A percentile compares a stretch with the other conserved stretches of the same genome.
Evolutionary conservation across 768 basidiomycete species (phyloP).

Genomic region (Basidioascus undulatus): DNA sequence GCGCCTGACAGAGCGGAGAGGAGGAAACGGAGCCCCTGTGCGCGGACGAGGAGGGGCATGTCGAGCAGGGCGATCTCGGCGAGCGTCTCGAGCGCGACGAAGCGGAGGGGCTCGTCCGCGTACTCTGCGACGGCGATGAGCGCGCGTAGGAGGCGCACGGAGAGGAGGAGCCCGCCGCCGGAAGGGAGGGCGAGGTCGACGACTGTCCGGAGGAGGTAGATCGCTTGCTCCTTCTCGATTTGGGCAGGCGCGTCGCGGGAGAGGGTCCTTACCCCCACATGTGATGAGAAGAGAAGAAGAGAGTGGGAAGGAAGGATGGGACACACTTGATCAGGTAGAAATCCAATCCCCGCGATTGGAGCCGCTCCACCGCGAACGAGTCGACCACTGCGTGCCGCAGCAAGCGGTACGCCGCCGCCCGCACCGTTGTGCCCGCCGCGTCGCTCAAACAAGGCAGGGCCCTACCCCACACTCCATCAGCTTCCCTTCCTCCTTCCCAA

Average conservation of each 20-base stretch:
- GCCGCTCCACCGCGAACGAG: conserved; percentile 35
- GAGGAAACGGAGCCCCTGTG: conserved; percentile 65
- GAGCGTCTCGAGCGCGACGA: conserved; percentile 60
- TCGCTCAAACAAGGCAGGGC: conserved; percentile 43
- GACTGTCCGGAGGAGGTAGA: conserved; percentile 32
- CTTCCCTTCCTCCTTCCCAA: too few relatives aligned
- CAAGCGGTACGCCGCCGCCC: conserved; percentile 61
- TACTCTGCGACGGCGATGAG: conserved; percentile 86
- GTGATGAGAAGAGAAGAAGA: neutral
- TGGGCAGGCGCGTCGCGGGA: conserved; percentile 60
- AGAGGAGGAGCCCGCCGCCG: conserved; percentile 30
- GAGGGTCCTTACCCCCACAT: conserved; percentile 32
- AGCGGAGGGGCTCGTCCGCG: conserved; percentile 64
- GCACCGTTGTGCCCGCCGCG: conserved; percentile 38
- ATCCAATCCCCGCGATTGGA: conserved; percentile 44
- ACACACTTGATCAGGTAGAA: conserved; percentile 74
- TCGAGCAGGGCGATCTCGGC: conserved; percentile 83
- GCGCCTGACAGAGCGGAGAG: conserved; percentile 77
- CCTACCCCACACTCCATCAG: too few relatives aligned
- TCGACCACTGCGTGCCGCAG: conserved; percentile 59
- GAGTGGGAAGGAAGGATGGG: neutral
- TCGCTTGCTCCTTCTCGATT: conserved; percentile 72
- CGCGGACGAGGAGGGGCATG: conserved; percentile 49
- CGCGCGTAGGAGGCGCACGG: conserved; percentile 57
- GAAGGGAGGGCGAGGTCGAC: neutral